Percentiles rank a stretch among this genome's conserved stretches.
Evolutionary conservation across 2,329 filamentous ascomycete genomes (phyloP).

Genomic region (Endoconidiophora laricicola): DNA sequence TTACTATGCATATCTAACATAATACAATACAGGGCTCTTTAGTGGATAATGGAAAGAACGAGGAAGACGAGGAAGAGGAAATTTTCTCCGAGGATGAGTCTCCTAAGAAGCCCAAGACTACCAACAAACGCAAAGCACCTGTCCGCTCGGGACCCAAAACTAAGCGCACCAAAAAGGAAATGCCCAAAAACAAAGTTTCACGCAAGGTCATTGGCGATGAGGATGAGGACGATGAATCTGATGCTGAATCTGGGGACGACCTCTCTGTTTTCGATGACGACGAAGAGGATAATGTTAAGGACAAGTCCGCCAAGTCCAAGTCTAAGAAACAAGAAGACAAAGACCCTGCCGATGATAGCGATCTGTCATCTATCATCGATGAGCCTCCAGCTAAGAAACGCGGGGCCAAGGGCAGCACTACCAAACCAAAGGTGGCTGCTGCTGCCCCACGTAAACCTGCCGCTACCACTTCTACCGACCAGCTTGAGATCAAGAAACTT

Average conservation of each 20-base stretch:
- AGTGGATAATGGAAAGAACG: background rate
- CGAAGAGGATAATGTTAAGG: slow-evolving; percentile 10
- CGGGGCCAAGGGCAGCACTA: slow-evolving; percentile 22
- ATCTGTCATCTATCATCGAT: slow-evolving; percentile 63
- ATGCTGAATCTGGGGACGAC: slow-evolving; percentile 4
- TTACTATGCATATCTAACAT: background rate
- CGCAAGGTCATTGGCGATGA: slow-evolving; percentile 4
- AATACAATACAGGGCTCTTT: slow-evolving; percentile 1
- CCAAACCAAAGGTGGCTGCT: slow-evolving; percentile 26
- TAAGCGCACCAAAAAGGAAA: slow-evolving; percentile 13
- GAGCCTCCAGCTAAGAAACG: slow-evolving; percentile 39
- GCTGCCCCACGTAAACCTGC: slow-evolving; percentile 7
- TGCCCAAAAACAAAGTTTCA: background rate
- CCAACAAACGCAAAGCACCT: slow-evolving; percentile 21
- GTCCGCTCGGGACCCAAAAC: slow-evolving; percentile 15
- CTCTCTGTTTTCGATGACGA: background rate
- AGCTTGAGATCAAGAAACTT: slow-evolving; percentile 71
- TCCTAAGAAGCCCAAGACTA: background rate
- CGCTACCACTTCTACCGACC: slow-evolving; percentile 29
- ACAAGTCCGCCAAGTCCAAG: slow-evolving; percentile 15
- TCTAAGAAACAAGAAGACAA: slow-evolving; percentile 21
- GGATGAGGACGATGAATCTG: slow-evolving; percentile 6
- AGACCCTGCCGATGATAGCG: slow-evolving; percentile 24
- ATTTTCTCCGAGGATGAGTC: slow-evolving; percentile 1
- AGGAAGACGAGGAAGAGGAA: slow-evolving; percentile 8